Base-by-base conservation (phyloP, 202 grass and related monocot species). In the Panicum virgatum region DNA sequence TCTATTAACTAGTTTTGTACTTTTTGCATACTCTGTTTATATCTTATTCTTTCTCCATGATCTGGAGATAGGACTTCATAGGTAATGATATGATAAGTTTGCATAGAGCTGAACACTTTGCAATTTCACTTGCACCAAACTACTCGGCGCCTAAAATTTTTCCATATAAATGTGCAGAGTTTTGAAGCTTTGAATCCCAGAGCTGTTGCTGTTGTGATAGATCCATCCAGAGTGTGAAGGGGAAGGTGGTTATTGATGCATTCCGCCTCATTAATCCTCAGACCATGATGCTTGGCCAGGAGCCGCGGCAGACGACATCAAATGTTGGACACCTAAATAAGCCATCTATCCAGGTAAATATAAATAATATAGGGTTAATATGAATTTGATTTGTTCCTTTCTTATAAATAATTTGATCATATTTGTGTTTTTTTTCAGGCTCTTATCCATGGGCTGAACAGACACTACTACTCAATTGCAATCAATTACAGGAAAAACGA, bases 401-500 rank as follows among this genome's bases (percentile, higher is more conserved):
- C 5, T n/a, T 78, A 27, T 40, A 46, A 30, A 76, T 76, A 40
- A 29, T 85, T 69, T 52, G 36, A 43, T 40, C 15, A n/a, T 77
- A 42, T 61, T 27, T 86, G 16, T 60, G 22, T 19, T 65, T 36
- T 11, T 82, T 88, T 25, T 13, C 72, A 97, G 94, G 94, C 94
- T 44, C 85, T 97, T 69, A 92, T 91, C 58, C 92, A 94, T 80
- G 94, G 94, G 0, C 80, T 97, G 59, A 94, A 94, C 81, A 87
- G 87, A 64, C 90, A 94, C 42, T 97, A 97, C 66, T 97, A 94
- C 84, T 97, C 94, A 16, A 92, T 97, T 85, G 94, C 92, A 52
- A 97, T 97, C 57, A 97, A 94, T 86, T 97, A 97, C 74, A 81
- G 92, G n/a, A 97, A 97, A 76, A 97, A 97, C 75, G 92, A 97